Evolutionary conservation across 2,329 filamentous ascomycete species (phyloP).

Genomic region (Escovopsis sp.): DNA sequence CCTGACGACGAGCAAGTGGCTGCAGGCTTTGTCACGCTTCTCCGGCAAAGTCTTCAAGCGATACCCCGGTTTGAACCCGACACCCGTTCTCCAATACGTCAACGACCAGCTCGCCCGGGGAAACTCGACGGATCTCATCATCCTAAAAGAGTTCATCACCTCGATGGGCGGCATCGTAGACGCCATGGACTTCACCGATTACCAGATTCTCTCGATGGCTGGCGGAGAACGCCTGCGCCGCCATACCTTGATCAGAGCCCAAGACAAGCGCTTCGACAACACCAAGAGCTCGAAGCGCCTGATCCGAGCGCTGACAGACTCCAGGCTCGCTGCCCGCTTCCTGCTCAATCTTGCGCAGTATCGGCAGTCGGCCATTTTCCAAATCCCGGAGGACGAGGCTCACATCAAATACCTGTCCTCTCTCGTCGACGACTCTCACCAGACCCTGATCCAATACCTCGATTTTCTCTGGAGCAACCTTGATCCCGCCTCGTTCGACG

Average conservation of each 20-base stretch:
- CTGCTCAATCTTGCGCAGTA: conserved; percentile 88
- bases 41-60: conserved; percentile 79
- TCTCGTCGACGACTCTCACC: conserved; percentile 79
- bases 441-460: conserved; percentile 73
- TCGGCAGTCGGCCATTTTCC: conserved; percentile 71
- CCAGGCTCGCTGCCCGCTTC: conserved; percentile 63
- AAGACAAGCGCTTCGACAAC: conserved; percentile 69
- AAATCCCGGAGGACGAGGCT: conserved; percentile 52
- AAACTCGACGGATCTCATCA: conserved; percentile 80
- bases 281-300: conserved; percentile 63
- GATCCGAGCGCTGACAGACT: conserved; percentile 63
- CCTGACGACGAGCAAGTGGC: conserved; percentile 75
- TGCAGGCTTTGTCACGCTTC: conserved; percentile 80
- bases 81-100: conserved; percentile 80
- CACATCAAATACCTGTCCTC: conserved; percentile 83
- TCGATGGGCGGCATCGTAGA: conserved; percentile 91
- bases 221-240: conserved; percentile 67
- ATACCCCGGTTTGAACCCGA: conserved; percentile 70
- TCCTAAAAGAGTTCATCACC: conserved; percentile 77
- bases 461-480: conserved; percentile 77
- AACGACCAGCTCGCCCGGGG: conserved; percentile 67
- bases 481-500: conserved; percentile 60
- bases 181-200: conserved; percentile 74
- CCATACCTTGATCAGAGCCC: conserved; percentile 64
- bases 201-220: conserved; percentile 75